These are phyloP conservation scores for Tulasnella sp. DNA, from an alignment of 768 basidiomycete genomes.

Conservation along the genomic window DNA sequence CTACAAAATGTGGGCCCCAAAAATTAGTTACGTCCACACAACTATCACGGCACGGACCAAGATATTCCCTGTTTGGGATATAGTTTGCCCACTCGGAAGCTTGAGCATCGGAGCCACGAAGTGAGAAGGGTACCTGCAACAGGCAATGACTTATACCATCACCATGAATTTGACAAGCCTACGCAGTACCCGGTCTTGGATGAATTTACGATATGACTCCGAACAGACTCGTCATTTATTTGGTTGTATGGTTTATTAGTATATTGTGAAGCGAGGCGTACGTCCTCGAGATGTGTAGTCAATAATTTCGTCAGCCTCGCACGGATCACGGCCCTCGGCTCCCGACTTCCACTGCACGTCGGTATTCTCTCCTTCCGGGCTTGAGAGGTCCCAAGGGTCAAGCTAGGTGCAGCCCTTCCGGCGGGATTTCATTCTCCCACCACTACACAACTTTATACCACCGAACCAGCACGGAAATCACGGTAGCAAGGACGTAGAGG, in stretches of 20 bases:
- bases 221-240: slow-evolving; percentile 22
- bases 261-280: slow-evolving; percentile 36
- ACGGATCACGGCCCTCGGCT: too few relatives aligned
- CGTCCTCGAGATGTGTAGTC: background rate
- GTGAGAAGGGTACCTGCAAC: slow-evolving; percentile 27
- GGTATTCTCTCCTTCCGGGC: background rate
- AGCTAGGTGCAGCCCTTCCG: background rate
- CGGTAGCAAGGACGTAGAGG: background rate
- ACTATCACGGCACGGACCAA: slow-evolving; percentile 32
- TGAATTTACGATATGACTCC: slow-evolving; percentile 20
- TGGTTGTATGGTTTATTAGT: slow-evolving; percentile 33
- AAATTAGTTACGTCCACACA: slow-evolving; percentile 14
- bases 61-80: slow-evolving; percentile 37
- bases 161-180: background rate
- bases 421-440: background rate
- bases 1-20: background rate
- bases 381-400: background rate
- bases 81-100: slow-evolving; percentile 27
- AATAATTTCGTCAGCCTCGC: background rate
- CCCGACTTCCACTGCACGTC: too few relatives aligned
- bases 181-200: slow-evolving; percentile 14
- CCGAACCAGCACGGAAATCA: background rate
- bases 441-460: background rate
- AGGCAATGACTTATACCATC: background rate
- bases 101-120: slow-evolving; percentile 40